Evolutionary conservation across 495 filamentous ascomycete genomes (phyloP).

Genomic region (Hypoxylon subgilvum): DNA sequence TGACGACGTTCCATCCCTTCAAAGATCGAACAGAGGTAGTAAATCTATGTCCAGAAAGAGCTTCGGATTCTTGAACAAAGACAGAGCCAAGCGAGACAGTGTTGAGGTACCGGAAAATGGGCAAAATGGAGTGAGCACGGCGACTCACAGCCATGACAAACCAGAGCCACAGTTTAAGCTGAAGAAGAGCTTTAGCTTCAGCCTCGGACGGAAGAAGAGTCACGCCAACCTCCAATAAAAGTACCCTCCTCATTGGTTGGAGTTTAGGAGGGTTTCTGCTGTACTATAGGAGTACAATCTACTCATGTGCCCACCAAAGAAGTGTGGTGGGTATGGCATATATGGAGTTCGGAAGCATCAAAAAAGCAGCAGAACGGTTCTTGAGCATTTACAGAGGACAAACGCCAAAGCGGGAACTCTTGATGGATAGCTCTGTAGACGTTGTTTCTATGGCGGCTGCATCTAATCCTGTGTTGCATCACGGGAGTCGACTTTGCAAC

Average conservation of each 20-base stretch:
- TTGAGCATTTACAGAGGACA: conserved; percentile 34
- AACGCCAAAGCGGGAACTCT: conserved; percentile 16
- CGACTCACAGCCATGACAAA: conserved; percentile 34
- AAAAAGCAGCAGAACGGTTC: conserved; percentile 22
- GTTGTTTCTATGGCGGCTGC: not conserved
- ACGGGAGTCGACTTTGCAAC: conserved; percentile 8
- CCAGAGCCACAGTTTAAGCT: conserved; percentile 40
- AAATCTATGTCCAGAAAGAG: conserved; percentile 58
- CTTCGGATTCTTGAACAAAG: conserved; percentile 53
- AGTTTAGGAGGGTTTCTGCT: conserved; percentile 18
- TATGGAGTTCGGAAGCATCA: conserved; percentile 34
- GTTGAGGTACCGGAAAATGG: conserved; percentile 41
- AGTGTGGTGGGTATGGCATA: conserved; percentile 19
- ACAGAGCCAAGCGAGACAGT: conserved; percentile 40
- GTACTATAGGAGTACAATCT: conserved; percentile 4
- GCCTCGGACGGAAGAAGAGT: conserved; percentile 67
- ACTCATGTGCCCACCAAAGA: conserved; percentile 3
- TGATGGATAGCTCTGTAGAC: conserved; percentile 25
- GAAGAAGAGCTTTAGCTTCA: conserved; percentile 63
- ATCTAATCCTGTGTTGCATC: conserved; percentile 7
- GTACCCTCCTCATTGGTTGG: conserved; percentile 5
- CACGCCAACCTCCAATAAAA: conserved; percentile 48
- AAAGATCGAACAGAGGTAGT: conserved; percentile 45
- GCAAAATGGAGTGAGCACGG: conserved; percentile 40
- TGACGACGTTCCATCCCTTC: conserved; percentile 46